Evolutionary conservation across 495 filamentous ascomycete genomes (phyloP), one percentile per base, ranked within the genome.

Genomic region (Podospora tetraspora): DNA sequence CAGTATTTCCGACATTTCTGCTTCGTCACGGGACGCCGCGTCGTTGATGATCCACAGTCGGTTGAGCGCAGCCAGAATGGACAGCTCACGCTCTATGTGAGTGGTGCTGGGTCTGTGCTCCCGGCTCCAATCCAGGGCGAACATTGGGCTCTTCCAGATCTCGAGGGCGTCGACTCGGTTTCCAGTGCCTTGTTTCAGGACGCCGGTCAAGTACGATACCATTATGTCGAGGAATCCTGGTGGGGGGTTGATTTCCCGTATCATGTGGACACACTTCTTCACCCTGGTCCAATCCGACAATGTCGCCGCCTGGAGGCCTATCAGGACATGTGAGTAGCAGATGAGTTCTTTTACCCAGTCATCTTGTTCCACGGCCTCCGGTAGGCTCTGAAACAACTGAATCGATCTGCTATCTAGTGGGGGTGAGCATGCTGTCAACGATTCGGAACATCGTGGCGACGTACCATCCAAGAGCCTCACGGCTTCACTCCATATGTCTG

Each of bases 1-100:
- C n/a, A 96, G 77, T 2, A 94, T 75, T 7, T 80, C 76, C 5
- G 79, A 87, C 80, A 63, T 87, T 67, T 61, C 76, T 29, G 74
- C 80, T 7, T 80, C 79, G 66, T 85, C 76, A 56, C 80, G 80
- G 27, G 89, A 85, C 0, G 76, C 68, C 9, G 85, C 85, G 52
- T 88, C 80, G 59, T 93, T 91, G 70, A 97, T 81, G 66, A 98
- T 95, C 75, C 93, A 89, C 27, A 97, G 79, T 24, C 85, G 84
- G 77, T 96, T 98, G 67, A 99, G 85, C 5, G 88, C 81, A 5
- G 92, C 90, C 12, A 98, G 85, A 61, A 96, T 85, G 10, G 88
- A 81, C 22, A 96, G 80, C 69, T 97, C 92, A 3, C 86, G 83
- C 60, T 85, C 84, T n/a, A 88, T 80, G 43, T 88, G 84, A 63